Base-by-base conservation (phyloP, 2,329 filamentous ascomycete genomes). In the Aspergillus aculeatus region DNA sequence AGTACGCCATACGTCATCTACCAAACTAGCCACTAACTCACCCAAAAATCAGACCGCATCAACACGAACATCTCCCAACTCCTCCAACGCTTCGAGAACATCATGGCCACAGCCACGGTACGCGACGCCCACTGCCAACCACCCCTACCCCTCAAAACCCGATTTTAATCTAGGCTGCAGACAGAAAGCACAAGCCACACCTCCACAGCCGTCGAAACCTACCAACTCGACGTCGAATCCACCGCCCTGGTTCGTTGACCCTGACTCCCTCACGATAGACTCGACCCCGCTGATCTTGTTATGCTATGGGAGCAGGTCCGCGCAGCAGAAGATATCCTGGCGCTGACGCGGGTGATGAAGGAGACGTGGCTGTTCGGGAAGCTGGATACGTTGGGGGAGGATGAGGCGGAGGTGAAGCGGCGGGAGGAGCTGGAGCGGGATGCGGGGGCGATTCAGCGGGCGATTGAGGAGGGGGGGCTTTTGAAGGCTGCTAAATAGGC, bases 301-400 rank as follows among this genome's bases (percentile, higher is more conserved):
- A 16, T 21, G 19, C 23, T 23, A 23, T 23, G 23, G 4, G 23
- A 23, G 51, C 32, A 84, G 85, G 82, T 88, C 63, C 83, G 84
- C 58, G 82, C 84, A 1, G 82, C 83, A 14, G 86, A 89, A 74
- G 86, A 88, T 57, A 77, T 88, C 11, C 79, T 87, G 59, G 80
- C 81, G 12, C 71, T 89, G 14, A 86, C 84, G 26, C 82, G 86
- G 23, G 80, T 82, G 26, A 78, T 89, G 74, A 88, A 89, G 69
- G 86, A 89, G 69, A 78, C 85, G 23, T 89, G 87, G 87, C 77
- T 89, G 5, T 88, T 88, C 66, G 87, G 87, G 3, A 84, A 84
- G 59, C 77, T 89, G 48, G 81, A 87, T 58, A 87, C 84, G 0
- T 70, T 88, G 1, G 80, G 77, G 14, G 75, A 76, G 58, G 71